Base-by-base conservation (phyloP, 2,329 filamentous ascomycete genomes). In the Aspergillus candidus region DNA sequence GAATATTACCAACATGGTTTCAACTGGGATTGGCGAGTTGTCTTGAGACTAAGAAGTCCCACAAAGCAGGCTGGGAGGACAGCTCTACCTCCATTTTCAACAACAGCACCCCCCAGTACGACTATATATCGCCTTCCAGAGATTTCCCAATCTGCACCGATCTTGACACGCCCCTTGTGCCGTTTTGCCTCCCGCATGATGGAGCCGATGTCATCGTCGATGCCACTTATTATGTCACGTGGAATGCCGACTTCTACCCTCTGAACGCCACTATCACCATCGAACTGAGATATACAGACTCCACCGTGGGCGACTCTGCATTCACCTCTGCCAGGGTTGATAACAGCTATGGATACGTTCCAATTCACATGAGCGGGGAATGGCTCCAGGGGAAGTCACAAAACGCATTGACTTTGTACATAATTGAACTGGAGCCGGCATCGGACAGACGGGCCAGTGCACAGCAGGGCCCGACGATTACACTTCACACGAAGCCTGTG, bases 281-380 rank as follows among this genome's bases (percentile, higher is more conserved):
- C 34, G 54, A 60, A 17, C 40, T 68, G 40, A 52, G 59, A 47
- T 70, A 64, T 47, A 46, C 52, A 41, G 64, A 70, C 38, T 55
- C 61, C 29, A 53, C 60, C 3, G 41, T 46, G 6, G 60, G 63
- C 6, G 51, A 60, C 22, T 60, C 65, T 17, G 65, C 66, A 3
- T 71, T 61, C 57, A 61, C 59, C 4, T 70, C 68, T 4, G 59
- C 55, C 2, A 50, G 49, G 15, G 63, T 58, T 2, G 53, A 58
- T 18, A 71, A 70, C 48, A 60, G 57, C 31, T 60, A 65, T 47
- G 69, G 70, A 37, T 67, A 63, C 46, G 56, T 65, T n/a, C 52
- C 60, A 2, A 49, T 73, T 8, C 55, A 56, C 11, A 70, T 69
- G 59, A 53, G 61, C 18, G 59, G 66, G 40, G 57, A 57, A n/a